These are phyloP conservation scores for Pseudonitzschia multiseries DNA, from an alignment of 108 stramenopile species.

Conservation along the genomic window DNA sequence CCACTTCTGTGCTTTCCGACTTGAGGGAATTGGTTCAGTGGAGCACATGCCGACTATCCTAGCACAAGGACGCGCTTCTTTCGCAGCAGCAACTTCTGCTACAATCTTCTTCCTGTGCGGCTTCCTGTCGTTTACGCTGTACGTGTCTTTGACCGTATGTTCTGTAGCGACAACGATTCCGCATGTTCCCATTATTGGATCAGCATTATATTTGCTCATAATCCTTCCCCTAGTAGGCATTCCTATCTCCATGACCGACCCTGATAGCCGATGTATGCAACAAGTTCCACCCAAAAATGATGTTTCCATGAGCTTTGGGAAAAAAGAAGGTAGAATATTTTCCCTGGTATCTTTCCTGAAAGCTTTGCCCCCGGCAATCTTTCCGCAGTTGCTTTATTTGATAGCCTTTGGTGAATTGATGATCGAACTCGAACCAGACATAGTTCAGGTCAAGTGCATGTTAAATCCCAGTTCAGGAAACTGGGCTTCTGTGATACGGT, in stretches of 20 bases:
- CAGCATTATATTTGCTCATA: slow-evolving; percentile 64
- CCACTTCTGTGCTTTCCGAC: slow-evolving; percentile 68
- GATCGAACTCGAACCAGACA: slow-evolving; percentile 40
- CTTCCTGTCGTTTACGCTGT: slow-evolving; percentile 60
- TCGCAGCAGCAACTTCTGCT: slow-evolving; percentile 63
- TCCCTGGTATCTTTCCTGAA: slow-evolving; percentile 49
- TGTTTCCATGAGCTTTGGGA: slow-evolving; percentile 55
- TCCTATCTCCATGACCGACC: slow-evolving; percentile 60
- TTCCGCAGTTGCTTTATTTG: slow-evolving; percentile 66
- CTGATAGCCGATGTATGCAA: slow-evolving; percentile 63
- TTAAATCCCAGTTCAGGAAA: slow-evolving; percentile 4
- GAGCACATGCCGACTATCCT: slow-evolving; percentile 73
- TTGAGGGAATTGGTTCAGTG: slow-evolving; percentile 53
- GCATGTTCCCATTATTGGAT: slow-evolving; percentile 51
- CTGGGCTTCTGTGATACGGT: slow-evolving; percentile 61
- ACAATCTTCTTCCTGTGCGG: slow-evolving; percentile 55
- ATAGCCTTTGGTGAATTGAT: slow-evolving; percentile 62
- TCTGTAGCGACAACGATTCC: slow-evolving; percentile 57
- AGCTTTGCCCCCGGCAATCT: slow-evolving; percentile 56
- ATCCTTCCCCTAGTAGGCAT: slow-evolving; percentile 69
- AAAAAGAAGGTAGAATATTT: slow-evolving; percentile 48
- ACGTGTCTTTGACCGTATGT: slow-evolving; percentile 63
- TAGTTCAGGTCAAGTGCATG: slow-evolving; percentile 26
- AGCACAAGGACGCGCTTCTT: slow-evolving; percentile 67
- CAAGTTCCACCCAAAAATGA: slow-evolving; percentile 85